A percentile compares a stretch with the other conserved stretches of the same genome.
phyloP scores from a whole-genome alignment of 148 eudicot genomes.

The Vaccinium vitisidaea region DNA sequence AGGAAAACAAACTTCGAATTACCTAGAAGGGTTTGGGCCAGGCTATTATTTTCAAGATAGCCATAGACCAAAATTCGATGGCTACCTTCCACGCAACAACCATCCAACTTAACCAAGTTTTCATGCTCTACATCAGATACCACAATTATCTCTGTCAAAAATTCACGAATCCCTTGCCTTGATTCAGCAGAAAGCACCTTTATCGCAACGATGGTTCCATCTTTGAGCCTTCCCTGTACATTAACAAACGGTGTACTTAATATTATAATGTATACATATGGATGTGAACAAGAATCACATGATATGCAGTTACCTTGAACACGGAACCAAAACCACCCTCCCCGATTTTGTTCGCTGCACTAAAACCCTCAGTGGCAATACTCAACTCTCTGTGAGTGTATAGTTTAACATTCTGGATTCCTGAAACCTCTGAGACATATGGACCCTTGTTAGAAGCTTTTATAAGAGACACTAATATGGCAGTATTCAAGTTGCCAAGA shows the following conservation, averaged over 20 bases:
- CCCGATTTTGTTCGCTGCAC: slow-evolving; percentile 61
- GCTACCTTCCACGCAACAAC: slow-evolving; percentile 71
- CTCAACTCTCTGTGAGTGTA: slow-evolving; percentile 58
- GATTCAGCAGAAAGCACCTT: slow-evolving; percentile 82
- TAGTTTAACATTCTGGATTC: slow-evolving; percentile 39
- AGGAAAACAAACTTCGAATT: slow-evolving; percentile 1
- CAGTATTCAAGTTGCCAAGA: slow-evolving; percentile 4
- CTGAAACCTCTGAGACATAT: slow-evolving; percentile 41
- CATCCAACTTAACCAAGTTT: slow-evolving; percentile 75
- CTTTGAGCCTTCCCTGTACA: slow-evolving; percentile 62
- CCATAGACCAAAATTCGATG: slow-evolving; percentile 74
- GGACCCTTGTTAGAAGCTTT: slow-evolving; percentile 19
- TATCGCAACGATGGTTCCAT: slow-evolving; percentile 67
- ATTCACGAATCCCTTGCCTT: slow-evolving; percentile 70
- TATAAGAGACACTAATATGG: neutral
- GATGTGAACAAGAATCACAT: neutral
- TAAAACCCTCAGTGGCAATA: slow-evolving; percentile 60
- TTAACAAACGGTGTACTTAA: slow-evolving; percentile 14
- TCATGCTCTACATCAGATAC: slow-evolving; percentile 71
- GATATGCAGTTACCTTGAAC: slow-evolving; percentile 54
- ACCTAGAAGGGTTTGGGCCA: slow-evolving; percentile 77
- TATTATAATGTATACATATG: neutral
- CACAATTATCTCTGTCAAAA: slow-evolving; percentile 61
- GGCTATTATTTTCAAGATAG: slow-evolving; percentile 85
- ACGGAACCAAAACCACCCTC: slow-evolving; percentile 89